Conservation (phyloP, 129 eudicot genomes). For the Sambucus nigra region DNA sequence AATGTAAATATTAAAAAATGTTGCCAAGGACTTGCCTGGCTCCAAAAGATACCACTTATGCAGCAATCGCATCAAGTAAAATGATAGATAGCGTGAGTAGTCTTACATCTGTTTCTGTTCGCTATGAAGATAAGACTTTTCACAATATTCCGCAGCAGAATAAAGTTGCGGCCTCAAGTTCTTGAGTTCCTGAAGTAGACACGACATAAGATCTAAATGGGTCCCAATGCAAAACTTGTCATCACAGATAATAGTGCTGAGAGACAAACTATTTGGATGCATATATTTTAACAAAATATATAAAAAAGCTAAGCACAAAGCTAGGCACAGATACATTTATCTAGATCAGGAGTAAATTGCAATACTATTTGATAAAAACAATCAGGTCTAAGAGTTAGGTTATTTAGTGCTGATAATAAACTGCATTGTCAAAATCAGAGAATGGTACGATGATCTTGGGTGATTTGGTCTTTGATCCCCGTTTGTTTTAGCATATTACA, state of each 20-base stretch:
- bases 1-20: neutral
- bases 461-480: too few species aligned
- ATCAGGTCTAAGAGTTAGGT: too few species aligned
- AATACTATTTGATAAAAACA: neutral
- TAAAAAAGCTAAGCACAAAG: too few species aligned
- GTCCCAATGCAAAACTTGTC: neutral
- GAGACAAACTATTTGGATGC: too few species aligned
- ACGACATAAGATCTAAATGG: slow-evolving; percentile 14
- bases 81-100: neutral
- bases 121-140: slow-evolving; percentile 89
- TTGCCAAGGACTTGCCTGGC: neutral
- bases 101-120: slow-evolving; percentile 93
- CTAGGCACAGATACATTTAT: too few species aligned
- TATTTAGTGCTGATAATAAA: too few species aligned
- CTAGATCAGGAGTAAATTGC: neutral
- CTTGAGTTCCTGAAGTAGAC: slow-evolving; percentile 69
- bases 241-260: neutral
- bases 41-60: neutral
- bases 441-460: too few species aligned
- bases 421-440: too few species aligned
- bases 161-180: slow-evolving; percentile 90
- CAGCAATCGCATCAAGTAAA: neutral
- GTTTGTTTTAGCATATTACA: too few species aligned
- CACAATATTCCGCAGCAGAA: slow-evolving; percentile 96
- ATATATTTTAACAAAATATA: slow-evolving; percentile 1